Evolutionary conservation across 1,284 basidiomycete species (phyloP).

Genomic region (Pyrrhoderma noxium): DNA sequence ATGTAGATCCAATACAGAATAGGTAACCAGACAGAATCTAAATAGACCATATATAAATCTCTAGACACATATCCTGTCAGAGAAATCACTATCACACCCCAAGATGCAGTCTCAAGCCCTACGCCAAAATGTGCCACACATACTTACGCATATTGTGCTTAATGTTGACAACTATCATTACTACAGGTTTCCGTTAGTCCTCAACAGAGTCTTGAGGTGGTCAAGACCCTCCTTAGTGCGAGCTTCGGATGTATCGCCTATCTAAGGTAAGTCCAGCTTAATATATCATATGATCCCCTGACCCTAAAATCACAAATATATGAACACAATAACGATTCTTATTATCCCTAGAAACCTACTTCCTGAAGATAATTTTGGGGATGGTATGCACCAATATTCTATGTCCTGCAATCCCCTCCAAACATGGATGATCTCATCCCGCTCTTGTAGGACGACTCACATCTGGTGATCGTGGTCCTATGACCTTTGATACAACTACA

Average conservation of each 20-base stretch:
- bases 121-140: too few species aligned
- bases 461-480: constrained; percentile 22
- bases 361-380: constrained; percentile 73
- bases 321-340: constrained; percentile 1
- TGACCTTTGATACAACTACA: constrained; percentile 21
- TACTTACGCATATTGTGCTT: too few species aligned
- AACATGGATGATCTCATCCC: constrained; percentile 16
- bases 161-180: too few species aligned
- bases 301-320: constrained; percentile 11
- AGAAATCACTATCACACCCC: too few species aligned
- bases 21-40: too few species aligned
- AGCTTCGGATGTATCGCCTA: constrained; percentile 19
- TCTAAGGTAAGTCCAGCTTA: constrained; percentile 8
- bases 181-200: constrained; percentile 15
- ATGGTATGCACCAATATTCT: constrained; percentile 44
- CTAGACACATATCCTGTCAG: too few species aligned
- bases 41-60: too few species aligned
- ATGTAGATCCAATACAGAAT: too few species aligned
- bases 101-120: too few species aligned
- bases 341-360: constrained; percentile 64
- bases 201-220: constrained; percentile 17
- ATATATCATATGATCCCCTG: background rate
- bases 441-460: constrained; percentile 26
- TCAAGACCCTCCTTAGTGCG: constrained; percentile 17
- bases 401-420: constrained; percentile 35